Evolutionary conservation across 2,329 filamentous ascomycete species (phyloP).

Genomic region (Aspergillus fischeri): DNA sequence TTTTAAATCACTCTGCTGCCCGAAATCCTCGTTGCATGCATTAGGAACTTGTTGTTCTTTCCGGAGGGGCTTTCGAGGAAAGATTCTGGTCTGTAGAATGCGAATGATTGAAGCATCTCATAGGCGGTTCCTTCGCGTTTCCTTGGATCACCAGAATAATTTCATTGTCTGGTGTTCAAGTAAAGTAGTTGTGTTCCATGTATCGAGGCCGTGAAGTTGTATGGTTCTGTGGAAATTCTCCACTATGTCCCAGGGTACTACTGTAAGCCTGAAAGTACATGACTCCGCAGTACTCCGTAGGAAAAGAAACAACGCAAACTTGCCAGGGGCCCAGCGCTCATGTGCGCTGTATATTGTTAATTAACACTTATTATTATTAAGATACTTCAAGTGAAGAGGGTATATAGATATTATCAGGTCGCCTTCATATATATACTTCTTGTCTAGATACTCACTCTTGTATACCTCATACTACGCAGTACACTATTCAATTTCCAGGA

Average conservation of each 20-base stretch:
- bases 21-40: background rate
- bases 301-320: background rate
- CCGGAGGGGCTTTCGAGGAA: background rate
- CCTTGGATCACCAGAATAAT: background rate
- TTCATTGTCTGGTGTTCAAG: background rate
- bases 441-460: background rate
- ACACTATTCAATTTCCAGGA: conserved; percentile 15
- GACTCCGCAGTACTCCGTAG: background rate
- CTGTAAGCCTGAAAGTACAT: background rate
- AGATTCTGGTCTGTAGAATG: background rate
- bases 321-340: background rate
- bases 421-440: background rate
- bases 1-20: background rate
- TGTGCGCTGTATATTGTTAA: background rate
- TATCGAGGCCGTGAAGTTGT: background rate
- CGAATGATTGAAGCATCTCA: background rate
- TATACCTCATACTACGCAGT: background rate
- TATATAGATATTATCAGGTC: background rate
- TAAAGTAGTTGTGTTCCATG: background rate
- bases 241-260: background rate
- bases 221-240: background rate
- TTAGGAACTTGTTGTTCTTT: background rate
- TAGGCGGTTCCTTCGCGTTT: background rate
- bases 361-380: background rate
- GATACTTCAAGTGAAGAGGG: background rate